phyloP scores from a whole-genome alignment of 805 yeast genomes.

The Pichia californica region DNA sequence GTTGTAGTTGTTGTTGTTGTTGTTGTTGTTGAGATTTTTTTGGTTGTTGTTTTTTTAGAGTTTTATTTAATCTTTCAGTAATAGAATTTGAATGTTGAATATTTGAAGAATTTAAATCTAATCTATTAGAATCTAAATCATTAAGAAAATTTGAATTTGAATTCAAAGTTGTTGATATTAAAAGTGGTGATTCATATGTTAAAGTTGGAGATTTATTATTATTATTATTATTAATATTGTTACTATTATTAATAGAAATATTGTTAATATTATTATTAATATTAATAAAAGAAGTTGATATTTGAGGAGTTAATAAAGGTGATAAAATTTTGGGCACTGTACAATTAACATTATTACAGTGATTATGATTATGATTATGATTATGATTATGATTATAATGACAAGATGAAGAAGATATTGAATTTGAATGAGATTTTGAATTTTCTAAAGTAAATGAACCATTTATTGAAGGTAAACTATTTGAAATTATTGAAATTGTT shows the following conservation, averaged over 20 bases:
- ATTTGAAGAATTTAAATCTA: conserved; percentile 23
- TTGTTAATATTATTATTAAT: conserved; percentile 1
- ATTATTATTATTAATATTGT: too few species aligned
- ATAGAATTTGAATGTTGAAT: conserved; percentile 1
- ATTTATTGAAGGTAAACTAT: conserved; percentile 10
- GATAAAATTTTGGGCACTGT: conserved; percentile 19
- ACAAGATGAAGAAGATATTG: too few species aligned
- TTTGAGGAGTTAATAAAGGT: conserved; percentile 28
- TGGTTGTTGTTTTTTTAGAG: neutral
- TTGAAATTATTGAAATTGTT: conserved; percentile 18
- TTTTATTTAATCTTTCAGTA: conserved; percentile 3
- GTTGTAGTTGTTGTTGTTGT: neutral
- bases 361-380: neutral
- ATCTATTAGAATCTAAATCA: conserved; percentile 27
- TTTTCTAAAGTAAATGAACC: conserved; percentile 9
- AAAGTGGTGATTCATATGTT: conserved; percentile 30
- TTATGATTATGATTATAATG: too few species aligned
- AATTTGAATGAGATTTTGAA: conserved; percentile 4
- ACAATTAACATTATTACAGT: neutral
- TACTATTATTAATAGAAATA: conserved; percentile 1
- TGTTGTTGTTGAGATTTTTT: neutral
- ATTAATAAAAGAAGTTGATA: conserved; percentile 24
- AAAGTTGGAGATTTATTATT: conserved; percentile 22
- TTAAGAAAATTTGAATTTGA: conserved; percentile 1
- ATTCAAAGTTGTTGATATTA: conserved; percentile 18